phyloP scores from a whole-genome alignment of 2,329 filamentous ascomycete species.

The Penicillium sclerotigenum region DNA sequence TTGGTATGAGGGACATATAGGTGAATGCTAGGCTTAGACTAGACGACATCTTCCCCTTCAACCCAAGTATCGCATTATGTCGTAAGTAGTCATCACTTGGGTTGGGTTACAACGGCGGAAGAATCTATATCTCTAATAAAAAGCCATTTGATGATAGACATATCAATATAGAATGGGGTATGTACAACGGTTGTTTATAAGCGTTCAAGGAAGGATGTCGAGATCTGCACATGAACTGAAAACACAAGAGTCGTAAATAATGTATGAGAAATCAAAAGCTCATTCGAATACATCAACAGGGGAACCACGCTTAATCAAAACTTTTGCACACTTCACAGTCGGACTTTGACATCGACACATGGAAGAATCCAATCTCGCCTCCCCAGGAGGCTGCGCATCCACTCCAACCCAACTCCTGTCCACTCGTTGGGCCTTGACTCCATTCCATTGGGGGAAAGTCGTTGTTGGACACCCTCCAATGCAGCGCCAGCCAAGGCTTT shows the following conservation, averaged over 20 bases:
- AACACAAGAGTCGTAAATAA: background rate
- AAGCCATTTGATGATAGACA: background rate
- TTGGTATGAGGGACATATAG: background rate
- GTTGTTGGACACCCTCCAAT: conserved; percentile 56
- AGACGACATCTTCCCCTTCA: background rate
- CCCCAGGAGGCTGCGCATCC: conserved; percentile 77
- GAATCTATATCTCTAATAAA: background rate
- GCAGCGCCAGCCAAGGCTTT: conserved; percentile 65
- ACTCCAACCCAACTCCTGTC: conserved; percentile 78
- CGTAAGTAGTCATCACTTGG: no score
- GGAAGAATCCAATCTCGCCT: conserved; percentile 86
- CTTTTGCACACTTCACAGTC: conserved; percentile 52
- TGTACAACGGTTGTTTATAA: conserved; percentile 1
- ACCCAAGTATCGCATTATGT: background rate
- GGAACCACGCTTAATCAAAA: background rate
- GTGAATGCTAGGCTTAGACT: background rate
- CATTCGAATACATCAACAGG: background rate
- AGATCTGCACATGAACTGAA: background rate
- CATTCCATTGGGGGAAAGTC: conserved; percentile 29
- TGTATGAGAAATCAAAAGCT: background rate
- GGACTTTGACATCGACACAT: conserved; percentile 82
- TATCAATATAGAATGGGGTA: background rate
- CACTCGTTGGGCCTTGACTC: conserved; percentile 56
- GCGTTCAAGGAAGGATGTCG: background rate
- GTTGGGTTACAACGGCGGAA: background rate